A percentile compares a stretch with the other conserved stretches of the same genome.
phyloP scores from a whole-genome alignment of 441 rosid genomes.

The Raphanus hybrid region DNA sequence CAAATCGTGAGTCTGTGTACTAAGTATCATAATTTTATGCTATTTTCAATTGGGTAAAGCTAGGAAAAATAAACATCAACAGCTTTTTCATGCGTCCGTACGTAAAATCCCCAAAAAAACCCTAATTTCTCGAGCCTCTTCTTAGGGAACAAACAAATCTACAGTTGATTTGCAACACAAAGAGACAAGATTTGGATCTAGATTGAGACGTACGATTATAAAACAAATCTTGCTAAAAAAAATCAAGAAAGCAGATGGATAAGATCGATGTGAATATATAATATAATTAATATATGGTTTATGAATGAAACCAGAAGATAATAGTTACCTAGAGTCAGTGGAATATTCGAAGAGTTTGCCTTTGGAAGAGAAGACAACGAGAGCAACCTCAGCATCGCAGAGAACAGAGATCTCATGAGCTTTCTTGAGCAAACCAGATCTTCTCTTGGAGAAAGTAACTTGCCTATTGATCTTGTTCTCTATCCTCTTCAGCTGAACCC shows the following conservation, averaged over 20 bases:
- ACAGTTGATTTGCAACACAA: slow-evolving; percentile 20
- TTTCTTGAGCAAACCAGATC: slow-evolving; percentile 84
- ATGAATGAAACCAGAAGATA: not conserved
- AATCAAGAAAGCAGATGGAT: slow-evolving; percentile 18
- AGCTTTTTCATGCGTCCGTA: slow-evolving; percentile 40
- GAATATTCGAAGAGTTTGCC: slow-evolving; percentile 87
- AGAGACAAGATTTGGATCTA: slow-evolving; percentile 22
- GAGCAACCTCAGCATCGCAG: slow-evolving; percentile 90
- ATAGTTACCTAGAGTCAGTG: slow-evolving; percentile 70
- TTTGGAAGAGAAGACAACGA: slow-evolving; percentile 83
- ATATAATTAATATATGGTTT: not conserved
- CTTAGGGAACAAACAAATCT: slow-evolving; percentile 40
- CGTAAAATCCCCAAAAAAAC: slow-evolving; percentile 35
- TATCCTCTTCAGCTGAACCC: too few relatives aligned
- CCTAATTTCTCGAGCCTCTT: slow-evolving; percentile 44
- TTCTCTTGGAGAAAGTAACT: slow-evolving; percentile 59
- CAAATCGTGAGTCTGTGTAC: slow-evolving; percentile 33
- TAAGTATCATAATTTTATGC: slow-evolving; percentile 44
- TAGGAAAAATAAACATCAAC: slow-evolving; percentile 3
- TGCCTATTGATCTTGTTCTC: too few relatives aligned
- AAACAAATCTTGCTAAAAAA: slow-evolving; percentile 4
- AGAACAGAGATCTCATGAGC: slow-evolving; percentile 94
- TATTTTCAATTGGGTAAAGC: slow-evolving; percentile 20
- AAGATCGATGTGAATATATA: slow-evolving; percentile 30
- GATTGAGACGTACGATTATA: slow-evolving; percentile 1